Conservation (phyloP, 495 filamentous ascomycete genomes). For the Penicillium canescens region DNA sequence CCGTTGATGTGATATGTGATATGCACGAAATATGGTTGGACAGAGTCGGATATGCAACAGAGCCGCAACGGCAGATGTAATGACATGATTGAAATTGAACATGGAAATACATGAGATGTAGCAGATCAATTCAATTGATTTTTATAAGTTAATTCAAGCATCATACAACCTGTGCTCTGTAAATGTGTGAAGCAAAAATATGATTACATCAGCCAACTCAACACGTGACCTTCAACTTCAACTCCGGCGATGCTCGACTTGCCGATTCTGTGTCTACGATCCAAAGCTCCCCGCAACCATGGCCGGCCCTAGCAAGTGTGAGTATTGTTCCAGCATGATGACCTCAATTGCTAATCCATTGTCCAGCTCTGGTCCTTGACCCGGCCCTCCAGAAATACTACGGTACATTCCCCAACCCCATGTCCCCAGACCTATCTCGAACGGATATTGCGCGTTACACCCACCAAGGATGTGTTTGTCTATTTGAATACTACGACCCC, state of each 20-base stretch:
- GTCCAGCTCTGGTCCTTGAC: conserved; percentile 63
- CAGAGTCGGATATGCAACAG: background rate
- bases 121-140: background rate
- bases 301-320: conserved; percentile 53
- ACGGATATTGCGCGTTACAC: background rate
- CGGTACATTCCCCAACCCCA: conserved; percentile 50
- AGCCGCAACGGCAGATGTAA: background rate
- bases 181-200: background rate
- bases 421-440: conserved; percentile 1
- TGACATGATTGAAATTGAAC: background rate
- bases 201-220: conserved; percentile 7
- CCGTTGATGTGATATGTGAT: conserved; percentile 2
- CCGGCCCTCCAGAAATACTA: conserved; percentile 76
- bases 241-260: conserved; percentile 1
- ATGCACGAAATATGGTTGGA: conserved; percentile 2
- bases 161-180: background rate
- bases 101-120: background rate
- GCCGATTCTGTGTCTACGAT: conserved; percentile 11
- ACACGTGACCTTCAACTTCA: conserved; percentile 18
- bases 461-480: background rate
- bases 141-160: no score
- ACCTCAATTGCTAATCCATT: conserved; percentile 9
- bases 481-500: background rate
- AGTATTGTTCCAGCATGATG: conserved; percentile 6
- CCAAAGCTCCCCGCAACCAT: conserved; percentile 33